Evolutionary conservation across 2,329 filamentous ascomycete genomes (phyloP).

Genomic region (Nigrograna mackinnonii): DNA sequence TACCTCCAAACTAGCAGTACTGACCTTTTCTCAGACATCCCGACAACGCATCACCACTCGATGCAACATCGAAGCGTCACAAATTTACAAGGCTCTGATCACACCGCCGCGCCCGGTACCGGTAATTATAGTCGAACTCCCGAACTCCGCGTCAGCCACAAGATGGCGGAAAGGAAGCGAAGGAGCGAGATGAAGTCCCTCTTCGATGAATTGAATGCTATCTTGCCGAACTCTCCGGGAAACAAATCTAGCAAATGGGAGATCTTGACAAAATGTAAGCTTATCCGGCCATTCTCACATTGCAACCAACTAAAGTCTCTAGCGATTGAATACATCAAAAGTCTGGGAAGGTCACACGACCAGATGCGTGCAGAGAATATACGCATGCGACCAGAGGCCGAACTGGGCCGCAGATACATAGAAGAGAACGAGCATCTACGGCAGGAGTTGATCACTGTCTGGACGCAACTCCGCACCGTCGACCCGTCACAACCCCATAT

Average conservation of each 20-base stretch:
- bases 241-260: slow-evolving; percentile 91
- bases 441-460: slow-evolving; percentile 50
- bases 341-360: slow-evolving; percentile 42
- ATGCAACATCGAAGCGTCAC: slow-evolving; percentile 75
- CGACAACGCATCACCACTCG: slow-evolving; percentile 70
- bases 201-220: slow-evolving; percentile 77
- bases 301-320: background rate
- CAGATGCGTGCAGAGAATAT: slow-evolving; percentile 42
- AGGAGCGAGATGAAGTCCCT: slow-evolving; percentile 87
- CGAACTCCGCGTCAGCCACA: slow-evolving; percentile 81
- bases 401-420: slow-evolving; percentile 46
- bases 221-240: slow-evolving; percentile 79
- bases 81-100: slow-evolving; percentile 65
- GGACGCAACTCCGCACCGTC: slow-evolving; percentile 49
- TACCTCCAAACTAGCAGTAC: slow-evolving; percentile 8
- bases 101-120: slow-evolving; percentile 58
- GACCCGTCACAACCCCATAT: slow-evolving; percentile 52
- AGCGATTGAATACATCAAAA: slow-evolving; percentile 57
- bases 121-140: slow-evolving; percentile 84
- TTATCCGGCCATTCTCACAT: background rate
- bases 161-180: slow-evolving; percentile 81
- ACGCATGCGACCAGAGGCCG: slow-evolving; percentile 48
- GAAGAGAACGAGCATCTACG: slow-evolving; percentile 53
- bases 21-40: slow-evolving; percentile 40
- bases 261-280: slow-evolving; percentile 79